Evolutionary conservation across 2,329 filamentous ascomycete genomes (phyloP).

Genomic region (Diaporthe ilicicola): DNA sequence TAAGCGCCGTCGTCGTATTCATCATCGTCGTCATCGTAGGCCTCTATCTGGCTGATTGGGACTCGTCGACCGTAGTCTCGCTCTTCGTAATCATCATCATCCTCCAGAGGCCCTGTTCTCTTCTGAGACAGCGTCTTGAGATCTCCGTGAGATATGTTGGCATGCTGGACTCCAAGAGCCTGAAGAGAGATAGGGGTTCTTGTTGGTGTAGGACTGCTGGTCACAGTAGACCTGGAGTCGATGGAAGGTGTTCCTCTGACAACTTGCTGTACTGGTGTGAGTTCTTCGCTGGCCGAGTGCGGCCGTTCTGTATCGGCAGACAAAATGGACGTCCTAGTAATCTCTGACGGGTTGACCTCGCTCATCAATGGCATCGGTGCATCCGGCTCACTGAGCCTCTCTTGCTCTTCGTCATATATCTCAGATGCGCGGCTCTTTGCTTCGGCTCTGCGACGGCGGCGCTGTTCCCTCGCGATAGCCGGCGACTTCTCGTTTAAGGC

Average conservation of each 20-base stretch:
- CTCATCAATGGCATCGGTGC: constrained; percentile 91
- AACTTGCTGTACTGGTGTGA: constrained; percentile 70
- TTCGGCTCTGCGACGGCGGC: constrained; percentile 62
- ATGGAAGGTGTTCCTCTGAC: constrained; percentile 67
- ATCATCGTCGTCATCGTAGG: constrained; percentile 51
- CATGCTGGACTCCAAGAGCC: constrained; percentile 73
- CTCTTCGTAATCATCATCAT: constrained; percentile 54
- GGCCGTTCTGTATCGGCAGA: constrained; percentile 82
- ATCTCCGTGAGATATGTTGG: constrained; percentile 68
- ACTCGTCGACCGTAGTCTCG: constrained; percentile 55
- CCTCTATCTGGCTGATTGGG: constrained; percentile 43
- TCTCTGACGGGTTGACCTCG: constrained; percentile 83
- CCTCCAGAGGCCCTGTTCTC: constrained; percentile 49
- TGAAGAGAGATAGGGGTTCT: constrained; percentile 62
- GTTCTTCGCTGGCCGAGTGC: constrained; percentile 71
- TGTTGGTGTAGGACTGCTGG: constrained; percentile 66
- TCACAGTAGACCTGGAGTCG: constrained; percentile 48
- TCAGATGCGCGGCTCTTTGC: constrained; percentile 57
- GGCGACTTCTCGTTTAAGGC: constrained; percentile 51
- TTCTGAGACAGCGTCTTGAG: constrained; percentile 62
- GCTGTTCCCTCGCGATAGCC: constrained; percentile 59
- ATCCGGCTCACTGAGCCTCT: constrained; percentile 64
- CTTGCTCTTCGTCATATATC: constrained; percentile 58
- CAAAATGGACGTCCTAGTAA: constrained; percentile 87
- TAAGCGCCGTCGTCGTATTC: constrained; percentile 54